phyloP scores from a whole-genome alignment of 2,329 filamentous ascomycete species.

The Pyrenophora teres region DNA sequence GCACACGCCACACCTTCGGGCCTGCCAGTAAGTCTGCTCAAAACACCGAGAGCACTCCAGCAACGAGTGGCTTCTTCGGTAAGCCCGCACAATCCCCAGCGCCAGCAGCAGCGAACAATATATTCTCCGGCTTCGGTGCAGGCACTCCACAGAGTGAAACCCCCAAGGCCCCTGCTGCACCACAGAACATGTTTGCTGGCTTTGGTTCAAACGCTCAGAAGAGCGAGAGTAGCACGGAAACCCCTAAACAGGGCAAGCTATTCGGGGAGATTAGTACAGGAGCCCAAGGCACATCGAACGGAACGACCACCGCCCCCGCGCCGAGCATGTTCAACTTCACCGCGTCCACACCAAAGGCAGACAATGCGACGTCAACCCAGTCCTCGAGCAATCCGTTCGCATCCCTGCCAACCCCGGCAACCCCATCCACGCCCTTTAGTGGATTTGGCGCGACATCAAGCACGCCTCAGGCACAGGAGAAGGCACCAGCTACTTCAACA shows the following conservation, averaged over 20 bases:
- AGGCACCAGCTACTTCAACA: slow-evolving; percentile 13
- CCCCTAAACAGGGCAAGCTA: slow-evolving; percentile 13
- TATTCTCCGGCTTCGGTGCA: slow-evolving; percentile 22
- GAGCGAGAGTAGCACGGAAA: slow-evolving; percentile 10
- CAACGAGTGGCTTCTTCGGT: slow-evolving; percentile 18
- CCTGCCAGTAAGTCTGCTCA: slow-evolving; percentile 18
- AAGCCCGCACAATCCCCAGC: slow-evolving; percentile 4
- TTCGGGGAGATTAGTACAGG: slow-evolving; percentile 21
- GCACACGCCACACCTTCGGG: slow-evolving; percentile 25
- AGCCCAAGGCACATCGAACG: slow-evolving; percentile 14
- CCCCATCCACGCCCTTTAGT: slow-evolving; percentile 11
- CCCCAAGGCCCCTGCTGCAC: slow-evolving; percentile 10
- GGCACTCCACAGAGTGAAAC: slow-evolving; percentile 12
- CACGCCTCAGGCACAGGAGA: slow-evolving; percentile 18
- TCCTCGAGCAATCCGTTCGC: slow-evolving; percentile 24
- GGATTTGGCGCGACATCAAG: slow-evolving; percentile 14
- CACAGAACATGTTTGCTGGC: slow-evolving; percentile 20
- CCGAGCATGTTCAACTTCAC: slow-evolving; percentile 23
- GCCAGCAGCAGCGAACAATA: slow-evolving; percentile 7
- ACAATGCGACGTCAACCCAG: slow-evolving; percentile 17
- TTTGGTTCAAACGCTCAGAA: slow-evolving; percentile 25
- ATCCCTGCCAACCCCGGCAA: slow-evolving; percentile 13
- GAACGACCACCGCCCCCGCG: slow-evolving; percentile 18
- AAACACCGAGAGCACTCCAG: slow-evolving; percentile 16
- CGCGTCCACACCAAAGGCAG: slow-evolving; percentile 15